phyloP scores from a whole-genome alignment of 805 yeast species.

The Saccharomycopsis amapae region DNA sequence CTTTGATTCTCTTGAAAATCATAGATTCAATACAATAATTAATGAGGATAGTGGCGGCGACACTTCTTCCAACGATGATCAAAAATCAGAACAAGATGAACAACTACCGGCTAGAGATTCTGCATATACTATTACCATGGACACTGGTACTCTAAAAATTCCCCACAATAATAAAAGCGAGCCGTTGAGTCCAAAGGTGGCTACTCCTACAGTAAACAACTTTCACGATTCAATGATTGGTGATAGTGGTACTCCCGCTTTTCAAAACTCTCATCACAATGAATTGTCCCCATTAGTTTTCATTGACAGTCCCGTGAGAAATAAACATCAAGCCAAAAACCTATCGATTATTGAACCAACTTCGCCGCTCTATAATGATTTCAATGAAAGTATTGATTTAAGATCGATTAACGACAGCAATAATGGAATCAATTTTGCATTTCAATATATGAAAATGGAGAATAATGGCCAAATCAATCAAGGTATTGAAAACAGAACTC shows the following conservation, averaged over 20 bases:
- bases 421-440: slow-evolving; percentile 5
- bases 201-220: slow-evolving; percentile 2
- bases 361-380: slow-evolving; percentile 1
- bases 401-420: slow-evolving; percentile 6
- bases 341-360: background rate
- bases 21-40: background rate
- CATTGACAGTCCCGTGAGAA: slow-evolving; percentile 17
- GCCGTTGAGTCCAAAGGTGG: background rate
- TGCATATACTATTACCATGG: background rate
- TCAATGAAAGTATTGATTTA: slow-evolving; percentile 6
- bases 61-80: background rate
- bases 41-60: background rate
- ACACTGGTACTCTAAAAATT: background rate
- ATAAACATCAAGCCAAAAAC: slow-evolving; percentile 1
- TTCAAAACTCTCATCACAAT: background rate
- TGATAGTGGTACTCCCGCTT: background rate
- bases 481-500: background rate
- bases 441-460: background rate
- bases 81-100: background rate
- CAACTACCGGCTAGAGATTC: background rate
- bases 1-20: slow-evolving; percentile 5
- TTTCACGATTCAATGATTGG: too few relatives aligned
- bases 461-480: background rate
- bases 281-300: slow-evolving; percentile 17
- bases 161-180: background rate